phyloP scores from a whole-genome alignment of 192 early-diverging fungal genomes.

The Pecoramyces ruminantium region DNA sequence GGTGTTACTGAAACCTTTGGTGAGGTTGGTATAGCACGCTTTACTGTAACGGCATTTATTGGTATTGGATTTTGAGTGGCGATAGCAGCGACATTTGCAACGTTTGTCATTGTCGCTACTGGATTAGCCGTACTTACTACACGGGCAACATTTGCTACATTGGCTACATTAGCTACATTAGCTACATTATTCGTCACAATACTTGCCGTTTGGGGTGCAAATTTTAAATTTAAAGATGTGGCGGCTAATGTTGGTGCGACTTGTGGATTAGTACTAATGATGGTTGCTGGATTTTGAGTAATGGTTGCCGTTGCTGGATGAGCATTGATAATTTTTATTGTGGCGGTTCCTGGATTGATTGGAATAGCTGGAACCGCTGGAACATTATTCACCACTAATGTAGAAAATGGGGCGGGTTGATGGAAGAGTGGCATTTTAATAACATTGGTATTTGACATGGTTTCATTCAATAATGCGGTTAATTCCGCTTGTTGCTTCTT shows the following conservation, averaged over 20 bases:
- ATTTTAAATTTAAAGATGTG: neutral
- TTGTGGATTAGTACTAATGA: neutral
- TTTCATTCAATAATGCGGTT: neutral
- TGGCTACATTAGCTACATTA: neutral
- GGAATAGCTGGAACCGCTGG: neutral
- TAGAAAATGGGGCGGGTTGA: neutral
- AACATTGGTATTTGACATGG: neutral
- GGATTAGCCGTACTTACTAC: neutral
- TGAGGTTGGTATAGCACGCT: neutral
- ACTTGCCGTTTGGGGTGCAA: neutral
- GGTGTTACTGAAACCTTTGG: neutral
- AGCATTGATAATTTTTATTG: neutral
- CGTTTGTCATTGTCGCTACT: neutral
- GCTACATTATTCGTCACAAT: neutral
- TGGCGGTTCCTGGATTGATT: neutral
- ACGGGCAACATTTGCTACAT: too few relatives aligned
- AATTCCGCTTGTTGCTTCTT: neutral
- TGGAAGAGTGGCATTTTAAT: neutral
- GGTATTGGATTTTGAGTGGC: neutral
- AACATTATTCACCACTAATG: neutral
- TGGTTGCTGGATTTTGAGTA: neutral
- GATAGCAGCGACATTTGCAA: neutral
- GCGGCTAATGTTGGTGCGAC: neutral
- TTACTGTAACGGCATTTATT: neutral
- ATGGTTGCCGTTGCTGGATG: neutral